Percentiles rank a stretch among this genome's conserved stretches.
Conservation (phyloP, 2,329 filamentous ascomycete species). For the Hypocrella siamensis region DNA sequence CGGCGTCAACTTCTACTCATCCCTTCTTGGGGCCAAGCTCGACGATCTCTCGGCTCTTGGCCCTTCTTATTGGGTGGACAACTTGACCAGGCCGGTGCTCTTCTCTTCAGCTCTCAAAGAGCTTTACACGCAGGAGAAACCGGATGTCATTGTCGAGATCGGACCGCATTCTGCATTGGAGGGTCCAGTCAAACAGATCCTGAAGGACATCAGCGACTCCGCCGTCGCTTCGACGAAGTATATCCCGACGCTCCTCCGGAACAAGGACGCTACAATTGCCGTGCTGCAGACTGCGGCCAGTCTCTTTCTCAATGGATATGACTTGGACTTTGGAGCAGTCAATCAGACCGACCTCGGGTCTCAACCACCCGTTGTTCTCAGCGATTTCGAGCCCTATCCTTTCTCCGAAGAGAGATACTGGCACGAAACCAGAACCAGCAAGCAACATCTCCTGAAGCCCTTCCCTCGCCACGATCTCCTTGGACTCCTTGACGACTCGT, state of each 20-base stretch:
- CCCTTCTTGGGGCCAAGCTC: conserved; percentile 21
- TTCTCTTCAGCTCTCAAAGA: conserved; percentile 21
- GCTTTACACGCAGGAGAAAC: conserved; percentile 12
- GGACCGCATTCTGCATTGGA: conserved; percentile 33
- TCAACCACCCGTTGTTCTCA: conserved; percentile 14
- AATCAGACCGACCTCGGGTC: conserved; percentile 18
- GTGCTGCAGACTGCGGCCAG: conserved; percentile 26
- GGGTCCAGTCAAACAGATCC: conserved; percentile 33
- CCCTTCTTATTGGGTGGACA: conserved; percentile 28
- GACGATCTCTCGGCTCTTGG: conserved; percentile 19
- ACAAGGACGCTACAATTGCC: conserved; percentile 30
- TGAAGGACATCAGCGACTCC: conserved; percentile 26
- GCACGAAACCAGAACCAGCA: conserved; percentile 28
- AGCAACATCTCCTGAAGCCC: conserved; percentile 23
- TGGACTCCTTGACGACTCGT: conserved; percentile 26
- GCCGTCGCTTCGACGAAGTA: conserved; percentile 25
- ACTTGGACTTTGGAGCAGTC: conserved; percentile 26
- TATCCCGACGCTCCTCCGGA: conserved; percentile 30
- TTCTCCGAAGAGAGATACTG: conserved; percentile 32
- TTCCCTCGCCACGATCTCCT: conserved; percentile 29
- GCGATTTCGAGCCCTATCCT: conserved; percentile 29
- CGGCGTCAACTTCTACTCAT: conserved; percentile 27
- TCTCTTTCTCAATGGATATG: conserved; percentile 28
- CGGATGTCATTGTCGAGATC: conserved; percentile 22
- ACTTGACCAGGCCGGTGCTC: conserved; percentile 23